Conservation (phyloP, 495 filamentous ascomycete species). For the Letharia lupina region DNA sequence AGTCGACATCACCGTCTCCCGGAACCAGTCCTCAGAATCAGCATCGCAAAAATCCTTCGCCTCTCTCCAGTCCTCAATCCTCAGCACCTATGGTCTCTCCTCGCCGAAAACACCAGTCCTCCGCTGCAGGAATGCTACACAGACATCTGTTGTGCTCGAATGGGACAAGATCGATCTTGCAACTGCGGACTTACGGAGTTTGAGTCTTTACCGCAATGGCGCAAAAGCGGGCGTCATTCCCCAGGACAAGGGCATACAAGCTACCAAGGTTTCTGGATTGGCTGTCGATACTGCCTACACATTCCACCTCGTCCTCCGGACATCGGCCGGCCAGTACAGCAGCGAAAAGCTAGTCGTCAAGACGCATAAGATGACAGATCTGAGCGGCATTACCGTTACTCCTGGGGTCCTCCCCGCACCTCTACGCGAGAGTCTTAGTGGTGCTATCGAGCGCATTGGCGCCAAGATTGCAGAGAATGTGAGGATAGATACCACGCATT, state of each 20-base stretch:
- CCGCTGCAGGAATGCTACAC: slow-evolving; percentile 88
- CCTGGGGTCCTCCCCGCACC: slow-evolving; percentile 74
- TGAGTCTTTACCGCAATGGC: slow-evolving; percentile 89
- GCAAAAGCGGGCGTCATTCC: slow-evolving; percentile 94
- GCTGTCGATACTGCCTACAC: slow-evolving; percentile 92
- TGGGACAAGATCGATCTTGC: slow-evolving; percentile 95
- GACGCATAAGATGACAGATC: slow-evolving; percentile 98
- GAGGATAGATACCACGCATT: slow-evolving; percentile 96
- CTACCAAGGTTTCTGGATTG: slow-evolving; percentile 94
- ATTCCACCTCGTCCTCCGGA: slow-evolving; percentile 87
- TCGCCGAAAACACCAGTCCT: slow-evolving; percentile 74
- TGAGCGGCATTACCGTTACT: slow-evolving; percentile 92
- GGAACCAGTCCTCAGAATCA: slow-evolving; percentile 72
- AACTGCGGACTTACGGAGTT: slow-evolving; percentile 77
- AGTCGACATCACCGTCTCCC: slow-evolving; percentile 92
- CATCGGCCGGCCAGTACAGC: slow-evolving; percentile 76
- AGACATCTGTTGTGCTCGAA: slow-evolving; percentile 93
- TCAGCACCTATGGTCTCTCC: slow-evolving; percentile 70
- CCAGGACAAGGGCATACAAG: slow-evolving; percentile 69
- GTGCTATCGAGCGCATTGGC: slow-evolving; percentile 78
- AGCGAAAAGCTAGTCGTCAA: slow-evolving; percentile 77
- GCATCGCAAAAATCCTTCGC: slow-evolving; percentile 65
- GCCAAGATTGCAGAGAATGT: slow-evolving; percentile 87
- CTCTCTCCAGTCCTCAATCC: slow-evolving; percentile 78
- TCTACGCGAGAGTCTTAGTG: slow-evolving; percentile 61